A percentile compares a stretch with the other conserved stretches of the same genome.
Conservation (phyloP, 495 filamentous ascomycete species). For the Hyaloscypha bicolor region DNA sequence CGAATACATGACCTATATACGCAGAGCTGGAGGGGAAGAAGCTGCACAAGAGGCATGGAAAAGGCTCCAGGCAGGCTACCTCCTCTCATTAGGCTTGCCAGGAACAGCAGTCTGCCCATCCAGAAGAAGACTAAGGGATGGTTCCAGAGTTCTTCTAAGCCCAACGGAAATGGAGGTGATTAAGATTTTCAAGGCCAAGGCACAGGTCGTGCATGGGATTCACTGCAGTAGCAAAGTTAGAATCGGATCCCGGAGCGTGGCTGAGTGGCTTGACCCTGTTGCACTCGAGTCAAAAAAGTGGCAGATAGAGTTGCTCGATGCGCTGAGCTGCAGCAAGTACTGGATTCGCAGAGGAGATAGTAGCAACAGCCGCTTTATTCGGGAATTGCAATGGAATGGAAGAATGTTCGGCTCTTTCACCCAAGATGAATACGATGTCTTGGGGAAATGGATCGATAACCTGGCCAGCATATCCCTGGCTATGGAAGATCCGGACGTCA, state of each 20-base stretch:
- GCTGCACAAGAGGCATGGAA: constrained; percentile 42
- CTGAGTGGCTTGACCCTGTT: constrained; percentile 42
- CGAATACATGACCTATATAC: constrained; percentile 41
- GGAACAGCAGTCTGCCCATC: constrained; percentile 31
- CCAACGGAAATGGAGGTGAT: constrained; percentile 18
- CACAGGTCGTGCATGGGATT: constrained; percentile 30
- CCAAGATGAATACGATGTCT: constrained; percentile 38
- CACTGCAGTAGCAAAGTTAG: constrained; percentile 25
- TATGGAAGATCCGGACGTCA: background rate
- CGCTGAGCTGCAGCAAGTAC: constrained; percentile 22
- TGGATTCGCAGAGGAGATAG: constrained; percentile 45
- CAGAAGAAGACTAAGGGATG: constrained; percentile 20
- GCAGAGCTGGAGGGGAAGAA: constrained; percentile 28
- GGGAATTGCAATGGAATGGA: constrained; percentile 46
- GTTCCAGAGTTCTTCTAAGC: constrained; percentile 14
- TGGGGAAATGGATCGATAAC: constrained; percentile 44
- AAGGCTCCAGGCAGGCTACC: constrained; percentile 50
- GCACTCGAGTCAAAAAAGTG: constrained; percentile 28
- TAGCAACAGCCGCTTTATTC: constrained; percentile 39
- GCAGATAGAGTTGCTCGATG: constrained; percentile 29
- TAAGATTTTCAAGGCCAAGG: constrained; percentile 25
- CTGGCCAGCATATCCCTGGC: constrained; percentile 13
- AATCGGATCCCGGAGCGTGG: constrained; percentile 30
- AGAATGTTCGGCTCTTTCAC: constrained; percentile 55
- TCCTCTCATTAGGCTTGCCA: constrained; percentile 40